phyloP scores from a whole-genome alignment of 208 protist genomes.

The Acanthamoeba triangularis region DNA sequence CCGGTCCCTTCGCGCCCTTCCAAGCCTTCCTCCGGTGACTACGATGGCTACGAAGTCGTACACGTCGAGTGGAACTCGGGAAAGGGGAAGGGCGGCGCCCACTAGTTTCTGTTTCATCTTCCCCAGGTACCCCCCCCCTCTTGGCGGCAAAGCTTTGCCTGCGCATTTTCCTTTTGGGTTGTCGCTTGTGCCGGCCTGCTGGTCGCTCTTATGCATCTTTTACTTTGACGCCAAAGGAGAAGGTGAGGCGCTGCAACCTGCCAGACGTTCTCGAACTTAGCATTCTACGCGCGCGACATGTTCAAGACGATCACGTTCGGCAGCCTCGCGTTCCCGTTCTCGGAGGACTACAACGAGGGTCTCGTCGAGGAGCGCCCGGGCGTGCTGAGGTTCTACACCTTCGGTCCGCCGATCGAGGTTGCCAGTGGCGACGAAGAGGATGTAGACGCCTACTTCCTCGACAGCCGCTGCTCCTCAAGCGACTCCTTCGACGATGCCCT shows the following conservation, averaged over 20 bases:
- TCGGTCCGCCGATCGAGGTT: background rate
- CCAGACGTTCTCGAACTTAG: too few relatives aligned
- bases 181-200: background rate
- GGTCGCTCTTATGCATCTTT: too few relatives aligned
- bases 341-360: background rate
- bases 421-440: background rate
- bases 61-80: background rate
- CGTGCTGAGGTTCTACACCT: background rate
- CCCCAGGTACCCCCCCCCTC: background rate
- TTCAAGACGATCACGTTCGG: conserved; percentile 49
- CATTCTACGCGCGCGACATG: too few relatives aligned
- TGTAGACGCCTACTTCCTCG: background rate
- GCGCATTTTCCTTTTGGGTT: background rate
- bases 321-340: conserved; percentile 46
- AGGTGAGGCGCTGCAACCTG: too few relatives aligned
- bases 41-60: conserved; percentile 22
- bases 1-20: background rate
- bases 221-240: background rate
- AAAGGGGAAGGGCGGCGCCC: too few relatives aligned
- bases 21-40: background rate
- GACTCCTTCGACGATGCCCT: too few relatives aligned
- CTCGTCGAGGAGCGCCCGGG: conserved; percentile 15
- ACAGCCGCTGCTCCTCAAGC: too few relatives aligned
- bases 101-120: background rate
- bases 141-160: too few relatives aligned